These are phyloP conservation scores for Thermoascus crustaceus DNA, from an alignment of 2,329 filamentous ascomycete species.

Conservation along the genomic window DNA sequence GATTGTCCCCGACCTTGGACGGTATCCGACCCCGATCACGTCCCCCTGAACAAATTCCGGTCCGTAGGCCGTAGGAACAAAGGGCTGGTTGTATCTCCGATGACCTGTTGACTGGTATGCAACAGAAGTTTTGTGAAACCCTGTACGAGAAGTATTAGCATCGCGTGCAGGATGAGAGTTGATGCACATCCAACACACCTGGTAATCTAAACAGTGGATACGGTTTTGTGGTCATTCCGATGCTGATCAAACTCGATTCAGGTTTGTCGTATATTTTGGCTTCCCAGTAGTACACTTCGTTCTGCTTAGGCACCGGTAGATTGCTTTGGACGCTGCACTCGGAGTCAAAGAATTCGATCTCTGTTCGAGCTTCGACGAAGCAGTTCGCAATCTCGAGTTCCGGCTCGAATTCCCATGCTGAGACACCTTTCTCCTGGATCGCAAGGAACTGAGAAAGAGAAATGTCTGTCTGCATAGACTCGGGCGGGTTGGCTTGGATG, in stretches of 20 bases:
- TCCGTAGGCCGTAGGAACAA: slow-evolving; percentile 69
- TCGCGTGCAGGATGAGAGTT: background rate
- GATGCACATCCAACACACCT: slow-evolving; percentile 51
- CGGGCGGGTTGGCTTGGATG: slow-evolving; percentile 85
- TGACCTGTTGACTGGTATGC: slow-evolving; percentile 84
- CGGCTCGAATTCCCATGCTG: slow-evolving; percentile 99
- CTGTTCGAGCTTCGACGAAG: slow-evolving; percentile 91
- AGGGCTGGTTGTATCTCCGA: slow-evolving; percentile 88
- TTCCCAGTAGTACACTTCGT: slow-evolving; percentile 99
- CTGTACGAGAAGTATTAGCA: slow-evolving; percentile 37
- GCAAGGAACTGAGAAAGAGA: slow-evolving; percentile 95
- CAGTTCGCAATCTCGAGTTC: slow-evolving; percentile 98
- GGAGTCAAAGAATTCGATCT: slow-evolving; percentile 98
- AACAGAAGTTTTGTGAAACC: slow-evolving; percentile 85
- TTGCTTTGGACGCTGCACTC: slow-evolving; percentile 98
- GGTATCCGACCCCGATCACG: slow-evolving; percentile 90
- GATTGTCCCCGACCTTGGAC: slow-evolving; percentile 84
- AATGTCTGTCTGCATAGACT: slow-evolving; percentile 93
- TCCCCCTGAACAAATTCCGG: slow-evolving; percentile 85
- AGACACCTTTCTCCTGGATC: slow-evolving; percentile 99
- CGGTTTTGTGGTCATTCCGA: slow-evolving; percentile 93
- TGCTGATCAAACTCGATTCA: slow-evolving; percentile 74
- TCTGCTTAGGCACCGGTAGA: slow-evolving; percentile 92
- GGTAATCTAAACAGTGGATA: slow-evolving; percentile 92
- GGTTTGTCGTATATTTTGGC: slow-evolving; percentile 98